Percentiles rank a stretch among this genome's conserved stretches.
Evolutionary conservation across 495 filamentous ascomycete species (phyloP).

Genomic region (Annulohypoxylon stygium): DNA sequence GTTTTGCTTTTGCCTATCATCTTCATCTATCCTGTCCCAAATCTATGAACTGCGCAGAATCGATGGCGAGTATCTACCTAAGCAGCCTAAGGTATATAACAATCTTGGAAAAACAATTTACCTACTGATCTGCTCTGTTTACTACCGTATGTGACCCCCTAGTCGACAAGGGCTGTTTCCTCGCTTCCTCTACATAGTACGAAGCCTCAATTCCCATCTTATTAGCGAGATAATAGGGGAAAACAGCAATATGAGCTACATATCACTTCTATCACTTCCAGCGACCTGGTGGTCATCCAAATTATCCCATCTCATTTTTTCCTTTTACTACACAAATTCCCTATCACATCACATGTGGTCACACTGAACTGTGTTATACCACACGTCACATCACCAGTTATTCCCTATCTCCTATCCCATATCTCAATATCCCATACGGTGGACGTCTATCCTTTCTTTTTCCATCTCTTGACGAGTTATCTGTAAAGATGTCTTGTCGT

Average conservation of each 20-base stretch:
- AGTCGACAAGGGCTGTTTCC: slow-evolving; percentile 37
- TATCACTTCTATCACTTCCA: slow-evolving; percentile 19
- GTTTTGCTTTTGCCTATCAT: slow-evolving; percentile 30
- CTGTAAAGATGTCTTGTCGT: slow-evolving; percentile 17
- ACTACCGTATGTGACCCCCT: slow-evolving; percentile 37
- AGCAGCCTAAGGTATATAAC: not conserved
- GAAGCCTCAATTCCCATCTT: slow-evolving; percentile 41
- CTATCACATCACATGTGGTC: slow-evolving; percentile 39
- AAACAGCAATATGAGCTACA: slow-evolving; percentile 22
- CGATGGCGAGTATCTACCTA: not conserved
- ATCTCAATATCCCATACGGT: not conserved
- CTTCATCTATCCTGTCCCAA: slow-evolving; percentile 10
- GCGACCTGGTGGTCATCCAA: slow-evolving; percentile 28
- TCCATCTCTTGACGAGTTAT: slow-evolving; percentile 19
- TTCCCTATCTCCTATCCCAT: not conserved
- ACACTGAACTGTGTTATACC: slow-evolving; percentile 25
- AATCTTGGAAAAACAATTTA: slow-evolving; percentile 13
- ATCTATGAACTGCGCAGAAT: slow-evolving; percentile 6
- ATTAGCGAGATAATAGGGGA: slow-evolving; percentile 45
- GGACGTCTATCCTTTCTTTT: not conserved
- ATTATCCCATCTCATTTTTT: slow-evolving; percentile 21
- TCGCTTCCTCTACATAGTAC: slow-evolving; percentile 8
- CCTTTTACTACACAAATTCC: not conserved
- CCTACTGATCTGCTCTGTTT: slow-evolving; percentile 41
- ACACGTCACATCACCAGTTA: slow-evolving; percentile 9